Evolutionary conservation across 139 green algal genomes (phyloP), one percentile per base, ranked within the genome.

Genomic region (Coelastrella sp.): DNA sequence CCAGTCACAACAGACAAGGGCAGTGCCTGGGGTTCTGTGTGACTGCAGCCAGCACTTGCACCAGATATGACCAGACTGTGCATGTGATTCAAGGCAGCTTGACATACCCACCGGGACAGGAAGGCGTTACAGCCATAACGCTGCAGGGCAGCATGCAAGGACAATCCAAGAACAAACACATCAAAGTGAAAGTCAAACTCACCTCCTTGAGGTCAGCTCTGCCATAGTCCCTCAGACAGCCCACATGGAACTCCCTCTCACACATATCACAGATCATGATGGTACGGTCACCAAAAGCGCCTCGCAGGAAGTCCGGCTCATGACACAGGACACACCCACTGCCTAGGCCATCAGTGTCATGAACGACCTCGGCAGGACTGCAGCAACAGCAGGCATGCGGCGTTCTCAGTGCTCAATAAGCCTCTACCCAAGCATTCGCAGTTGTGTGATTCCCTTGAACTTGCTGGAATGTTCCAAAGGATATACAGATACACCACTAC

Each of bases 221-320:
- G 40, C 88, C 89, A 32, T 79, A 38, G 53, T 89, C 66, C 27
- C 85, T 81, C 79, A 98, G 88, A 85, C 90, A 93, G 85, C 88
- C 90, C 51, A 99, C 96, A 86, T 99, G 96, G 91, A 95, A 98
- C 92, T 99, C 96, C 37, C 95, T 90, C 91, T 99, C 96, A 89
- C 96, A 99, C 85, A 97, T 93, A 90, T 99, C 96, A 86, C 96
- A 99, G 74, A 99, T 91, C 66, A 98, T 94, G 59, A 98, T 96
- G 41, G 96, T 99, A 88, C 92, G 88, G 37, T 93, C 90, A 37
- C 88, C 91, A 89, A 98, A 99, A 64, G 87, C 91, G 63, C 92
- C 95, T 3, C 85, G 84, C 71, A 92, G 67, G 82, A 98, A 95
- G 81, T 96, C 90, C 9, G 87, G 71, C 6, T 91, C 81, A 45